Evolutionary conservation across 2,329 filamentous ascomycete genomes (phyloP).

Genomic region (Bipolaris gigantea): DNA sequence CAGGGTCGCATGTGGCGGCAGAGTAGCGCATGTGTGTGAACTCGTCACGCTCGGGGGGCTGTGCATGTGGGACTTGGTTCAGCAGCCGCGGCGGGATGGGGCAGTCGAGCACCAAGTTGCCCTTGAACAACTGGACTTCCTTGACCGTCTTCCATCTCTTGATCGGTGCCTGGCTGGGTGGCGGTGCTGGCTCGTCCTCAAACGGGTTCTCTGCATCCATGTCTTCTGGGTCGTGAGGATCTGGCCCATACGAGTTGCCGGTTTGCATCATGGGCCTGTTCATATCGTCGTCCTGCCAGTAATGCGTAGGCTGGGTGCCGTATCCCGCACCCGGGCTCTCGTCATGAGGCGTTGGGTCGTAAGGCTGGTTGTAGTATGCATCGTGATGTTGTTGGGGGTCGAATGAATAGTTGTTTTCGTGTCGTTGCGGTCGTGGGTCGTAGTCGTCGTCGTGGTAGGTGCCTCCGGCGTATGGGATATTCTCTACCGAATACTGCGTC

Average conservation of each 20-base stretch:
- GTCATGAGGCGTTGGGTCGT: conserved; percentile 68
- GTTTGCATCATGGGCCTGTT: conserved; percentile 74
- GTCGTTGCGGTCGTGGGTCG: conserved; percentile 52
- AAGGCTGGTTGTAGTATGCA: conserved; percentile 80
- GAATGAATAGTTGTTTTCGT: conserved; percentile 68
- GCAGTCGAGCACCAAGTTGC: conserved; percentile 95
- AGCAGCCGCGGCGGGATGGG: conserved; percentile 87
- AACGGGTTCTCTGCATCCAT: conserved; percentile 42
- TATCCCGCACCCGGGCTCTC: conserved; percentile 59
- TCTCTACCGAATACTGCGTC: conserved; percentile 68
- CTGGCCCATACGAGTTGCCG: conserved; percentile 63
- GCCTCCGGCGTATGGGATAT: conserved; percentile 67
- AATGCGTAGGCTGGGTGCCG: conserved; percentile 53
- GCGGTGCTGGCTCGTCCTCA: conserved; percentile 49
- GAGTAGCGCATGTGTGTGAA: conserved; percentile 91
- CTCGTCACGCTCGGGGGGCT: conserved; percentile 77
- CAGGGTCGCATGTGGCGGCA: conserved; percentile 90
- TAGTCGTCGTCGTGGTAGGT: conserved; percentile 59
- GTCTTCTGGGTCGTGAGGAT: conserved; percentile 56
- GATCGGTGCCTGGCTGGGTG: conserved; percentile 63
- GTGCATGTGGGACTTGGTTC: conserved; percentile 82
- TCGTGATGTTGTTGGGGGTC: conserved; percentile 87
- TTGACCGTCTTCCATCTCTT: conserved; percentile 98
- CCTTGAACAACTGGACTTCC: conserved; percentile 94
- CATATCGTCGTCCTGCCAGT: conserved; percentile 71